phyloP scores from a whole-genome alignment of 2,329 filamentous ascomycete species.

The Ceratocystis eucalypticola region DNA sequence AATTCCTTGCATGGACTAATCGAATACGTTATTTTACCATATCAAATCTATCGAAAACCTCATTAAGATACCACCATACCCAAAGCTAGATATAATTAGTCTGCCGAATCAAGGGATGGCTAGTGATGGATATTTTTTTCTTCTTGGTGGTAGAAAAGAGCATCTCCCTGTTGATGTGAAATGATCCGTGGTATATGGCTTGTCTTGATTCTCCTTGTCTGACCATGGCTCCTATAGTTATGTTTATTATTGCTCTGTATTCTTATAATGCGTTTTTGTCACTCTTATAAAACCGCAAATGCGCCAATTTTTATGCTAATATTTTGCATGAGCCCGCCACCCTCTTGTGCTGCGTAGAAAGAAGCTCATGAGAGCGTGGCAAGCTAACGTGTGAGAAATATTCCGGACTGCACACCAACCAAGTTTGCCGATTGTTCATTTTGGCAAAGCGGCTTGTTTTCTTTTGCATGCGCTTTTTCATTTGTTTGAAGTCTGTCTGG shows the following conservation, averaged over 20 bases:
- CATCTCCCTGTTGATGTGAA: not conserved
- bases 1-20: not conserved
- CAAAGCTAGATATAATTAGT: not conserved
- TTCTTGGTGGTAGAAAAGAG: not conserved
- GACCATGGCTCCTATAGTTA: not conserved
- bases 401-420: too few species aligned
- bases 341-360: not conserved
- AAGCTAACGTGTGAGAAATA: not conserved
- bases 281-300: not conserved
- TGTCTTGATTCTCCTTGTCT: constrained; percentile 5
- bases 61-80: not conserved
- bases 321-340: too few species aligned
- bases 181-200: constrained; percentile 10
- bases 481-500: too few species aligned
- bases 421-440: not conserved
- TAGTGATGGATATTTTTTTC: not conserved
- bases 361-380: not conserved
- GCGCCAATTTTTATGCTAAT: not conserved
- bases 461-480: not conserved
- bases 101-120: constrained; percentile 6
- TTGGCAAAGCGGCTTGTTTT: not conserved
- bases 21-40: not conserved
- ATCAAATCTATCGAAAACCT: not conserved
- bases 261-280: not conserved
- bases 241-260: not conserved